A percentile compares a stretch with the other conserved stretches of the same genome.
These are phyloP conservation scores for Xanthoceras sorbifolium DNA, from an alignment of 345 rosid species.

Conservation along the genomic window DNA sequence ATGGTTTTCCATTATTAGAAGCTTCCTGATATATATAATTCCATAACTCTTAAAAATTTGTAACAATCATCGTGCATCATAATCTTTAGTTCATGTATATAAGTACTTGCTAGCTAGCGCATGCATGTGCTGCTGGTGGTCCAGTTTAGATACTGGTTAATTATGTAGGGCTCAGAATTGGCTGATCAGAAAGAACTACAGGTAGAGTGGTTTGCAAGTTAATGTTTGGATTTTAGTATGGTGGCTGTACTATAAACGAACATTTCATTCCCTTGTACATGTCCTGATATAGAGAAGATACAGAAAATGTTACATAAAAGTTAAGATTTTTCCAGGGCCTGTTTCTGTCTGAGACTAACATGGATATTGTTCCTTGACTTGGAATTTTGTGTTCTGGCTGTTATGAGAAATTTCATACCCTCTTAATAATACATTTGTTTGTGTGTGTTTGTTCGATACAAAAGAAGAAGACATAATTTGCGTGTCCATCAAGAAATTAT, in stretches of 20 bases:
- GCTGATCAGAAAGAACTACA: background rate
- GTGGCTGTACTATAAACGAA: background rate
- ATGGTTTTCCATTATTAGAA: background rate
- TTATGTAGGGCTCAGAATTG: background rate
- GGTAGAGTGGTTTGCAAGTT: background rate
- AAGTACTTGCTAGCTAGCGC: too few relatives aligned
- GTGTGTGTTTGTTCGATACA: background rate
- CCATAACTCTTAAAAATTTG: background rate
- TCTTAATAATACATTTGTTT: background rate
- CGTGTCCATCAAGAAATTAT: background rate
- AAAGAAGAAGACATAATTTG: background rate
- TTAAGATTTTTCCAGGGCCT: background rate
- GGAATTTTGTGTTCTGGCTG: conserved; percentile 6
- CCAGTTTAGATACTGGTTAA: background rate
- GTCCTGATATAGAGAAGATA: background rate
- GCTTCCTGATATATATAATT: background rate
- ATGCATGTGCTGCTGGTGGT: background rate
- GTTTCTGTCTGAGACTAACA: background rate
- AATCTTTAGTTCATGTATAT: background rate
- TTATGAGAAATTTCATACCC: background rate
- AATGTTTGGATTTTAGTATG: conserved; percentile 21
- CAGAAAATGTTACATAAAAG: background rate
- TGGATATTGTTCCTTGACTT: conserved; percentile 5
- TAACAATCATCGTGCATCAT: background rate
- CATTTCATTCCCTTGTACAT: background rate